phyloP scores from a whole-genome alignment of 2,329 filamentous ascomycete species.

The Scleromitrula shiraiana region DNA sequence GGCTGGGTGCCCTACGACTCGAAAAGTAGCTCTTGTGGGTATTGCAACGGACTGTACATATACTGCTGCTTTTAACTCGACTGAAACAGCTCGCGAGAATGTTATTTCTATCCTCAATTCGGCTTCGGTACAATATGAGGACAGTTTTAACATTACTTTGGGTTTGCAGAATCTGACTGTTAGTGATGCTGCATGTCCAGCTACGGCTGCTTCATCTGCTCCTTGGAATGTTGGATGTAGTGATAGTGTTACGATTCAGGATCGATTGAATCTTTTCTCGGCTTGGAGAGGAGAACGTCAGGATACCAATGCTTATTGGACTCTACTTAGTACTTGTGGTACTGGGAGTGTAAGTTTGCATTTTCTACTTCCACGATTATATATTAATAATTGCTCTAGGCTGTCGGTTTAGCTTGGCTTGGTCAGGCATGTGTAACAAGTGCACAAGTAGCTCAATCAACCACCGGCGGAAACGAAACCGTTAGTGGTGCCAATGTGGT shows the following conservation, averaged over 20 bases:
- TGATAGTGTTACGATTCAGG: slow-evolving; percentile 54
- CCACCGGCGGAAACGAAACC: slow-evolving; percentile 51
- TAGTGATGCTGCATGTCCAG: slow-evolving; percentile 66
- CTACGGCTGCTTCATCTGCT: slow-evolving; percentile 54
- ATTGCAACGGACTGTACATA: slow-evolving; percentile 93
- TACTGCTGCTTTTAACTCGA: slow-evolving; percentile 60
- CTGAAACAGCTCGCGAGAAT: slow-evolving; percentile 58
- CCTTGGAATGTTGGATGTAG: slow-evolving; percentile 81
- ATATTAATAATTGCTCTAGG: slow-evolving; percentile 29
- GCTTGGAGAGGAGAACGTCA: slow-evolving; percentile 70
- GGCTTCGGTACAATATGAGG: slow-evolving; percentile 82
- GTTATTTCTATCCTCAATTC: slow-evolving; percentile 78
- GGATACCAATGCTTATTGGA: slow-evolving; percentile 91
- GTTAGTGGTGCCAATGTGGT: slow-evolving; percentile 87
- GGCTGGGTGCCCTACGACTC: slow-evolving; percentile 77
- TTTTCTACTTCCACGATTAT: too few species aligned
- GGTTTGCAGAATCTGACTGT: slow-evolving; percentile 82
- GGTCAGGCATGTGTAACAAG: slow-evolving; percentile 70
- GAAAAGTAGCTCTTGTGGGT: slow-evolving; percentile 84
- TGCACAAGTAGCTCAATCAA: slow-evolving; percentile 44
- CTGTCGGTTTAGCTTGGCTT: slow-evolving; percentile 89
- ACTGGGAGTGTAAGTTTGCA: slow-evolving; percentile 48
- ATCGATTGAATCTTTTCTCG: slow-evolving; percentile 81
- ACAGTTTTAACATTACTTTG: slow-evolving; percentile 88
- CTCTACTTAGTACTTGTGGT: slow-evolving; percentile 60